Percentiles rank a stretch among this genome's conserved stretches.
Evolutionary conservation across 2,329 filamentous ascomycete species (phyloP).

Genomic region (Cordyceps cicadae): DNA sequence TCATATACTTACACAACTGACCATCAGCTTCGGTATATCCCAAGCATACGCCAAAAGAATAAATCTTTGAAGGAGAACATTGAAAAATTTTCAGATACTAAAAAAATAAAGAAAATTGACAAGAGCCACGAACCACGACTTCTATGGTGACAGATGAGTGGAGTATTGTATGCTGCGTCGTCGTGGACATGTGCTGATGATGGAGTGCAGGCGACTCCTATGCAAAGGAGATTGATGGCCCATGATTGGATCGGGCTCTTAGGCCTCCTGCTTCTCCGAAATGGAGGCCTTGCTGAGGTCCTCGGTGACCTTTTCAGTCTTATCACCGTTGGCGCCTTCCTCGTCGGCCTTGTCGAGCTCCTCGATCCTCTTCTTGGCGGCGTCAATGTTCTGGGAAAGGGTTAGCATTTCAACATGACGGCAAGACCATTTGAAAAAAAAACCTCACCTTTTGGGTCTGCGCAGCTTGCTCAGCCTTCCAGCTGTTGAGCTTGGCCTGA

Average conservation of each 20-base stretch:
- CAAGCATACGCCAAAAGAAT: constrained; percentile 11
- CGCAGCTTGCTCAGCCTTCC: constrained; percentile 81
- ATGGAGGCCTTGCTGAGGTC: constrained; percentile 45
- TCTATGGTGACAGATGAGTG: neutral
- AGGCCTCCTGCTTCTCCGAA: constrained; percentile 44
- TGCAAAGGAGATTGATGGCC: neutral
- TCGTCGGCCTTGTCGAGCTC: constrained; percentile 59
- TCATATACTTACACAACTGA: constrained; percentile 8
- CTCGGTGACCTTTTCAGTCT: constrained; percentile 45
- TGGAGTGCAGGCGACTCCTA: neutral
- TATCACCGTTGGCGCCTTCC: constrained; percentile 39
- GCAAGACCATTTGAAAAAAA: neutral
- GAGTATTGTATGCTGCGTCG: neutral
- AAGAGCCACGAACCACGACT: neutral
- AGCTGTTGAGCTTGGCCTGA: constrained; percentile 81
- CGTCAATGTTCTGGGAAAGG: constrained; percentile 72
- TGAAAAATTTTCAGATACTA: neutral
- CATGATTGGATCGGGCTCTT: constrained; percentile 9
- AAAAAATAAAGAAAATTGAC: constrained; percentile 1
- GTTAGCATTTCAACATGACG: constrained; percentile 21
- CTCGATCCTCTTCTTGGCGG: constrained; percentile 93
- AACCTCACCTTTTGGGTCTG: constrained; percentile 80
- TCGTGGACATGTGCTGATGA: neutral
- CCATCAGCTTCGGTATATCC: constrained; percentile 7
- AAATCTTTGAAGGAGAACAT: neutral